Evolutionary conservation across 2,329 filamentous ascomycete genomes (phyloP), one percentile per base, ranked within the genome.

Genomic region (Geosmithia morbida): DNA sequence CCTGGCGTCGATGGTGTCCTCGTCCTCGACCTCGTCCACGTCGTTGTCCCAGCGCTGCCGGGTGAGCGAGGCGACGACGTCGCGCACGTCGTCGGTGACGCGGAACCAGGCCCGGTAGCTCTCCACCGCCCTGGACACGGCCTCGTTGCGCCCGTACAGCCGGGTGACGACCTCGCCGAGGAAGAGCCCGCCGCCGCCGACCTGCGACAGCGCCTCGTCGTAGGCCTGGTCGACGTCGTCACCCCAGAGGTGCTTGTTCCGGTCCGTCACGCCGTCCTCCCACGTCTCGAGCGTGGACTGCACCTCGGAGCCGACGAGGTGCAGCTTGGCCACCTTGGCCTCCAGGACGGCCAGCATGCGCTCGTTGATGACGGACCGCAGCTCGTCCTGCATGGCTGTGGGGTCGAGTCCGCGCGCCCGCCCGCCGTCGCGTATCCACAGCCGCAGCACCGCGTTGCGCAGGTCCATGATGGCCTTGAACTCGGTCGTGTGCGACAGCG

Each of bases 1-100:
- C 33, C 81, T 73, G 17, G 71, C 71, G 51, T 86, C 81, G 18
- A 84, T 74, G 1, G 74, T 77, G 47, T 84, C 72, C 51, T 89
- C 84, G 50, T 87, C 83, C 50, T 87, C 83, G 41, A 87, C 77
- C 46, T 84, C 78, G 46, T 83, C 79, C 26, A 81, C 71, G 50
- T 86, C 83, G 48, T 86, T 82, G 51, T 89, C 83, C 84, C 85
- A 89, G 48, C 79, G 75, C 53, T 82, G 78, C 44, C 75, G 74
- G 50, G 71, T 76, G 54, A 92, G 73, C 49, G 77, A 71, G 41
- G 79, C 77, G 7, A 88, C 74, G 3, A 82, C 70, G 17, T 69
- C 67, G 42, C 72, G 73, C 14, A 85, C 75, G 46, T 81, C 77
- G 50, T 82, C 75, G n/a, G 94, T 76, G 5, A 82, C 75, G n/a